A percentile compares a stretch with the other conserved stretches of the same genome.
These are phyloP conservation scores for Globisporangium apiculatum DNA, from an alignment of 352 stramenopile genomes.

Conservation along the genomic window DNA sequence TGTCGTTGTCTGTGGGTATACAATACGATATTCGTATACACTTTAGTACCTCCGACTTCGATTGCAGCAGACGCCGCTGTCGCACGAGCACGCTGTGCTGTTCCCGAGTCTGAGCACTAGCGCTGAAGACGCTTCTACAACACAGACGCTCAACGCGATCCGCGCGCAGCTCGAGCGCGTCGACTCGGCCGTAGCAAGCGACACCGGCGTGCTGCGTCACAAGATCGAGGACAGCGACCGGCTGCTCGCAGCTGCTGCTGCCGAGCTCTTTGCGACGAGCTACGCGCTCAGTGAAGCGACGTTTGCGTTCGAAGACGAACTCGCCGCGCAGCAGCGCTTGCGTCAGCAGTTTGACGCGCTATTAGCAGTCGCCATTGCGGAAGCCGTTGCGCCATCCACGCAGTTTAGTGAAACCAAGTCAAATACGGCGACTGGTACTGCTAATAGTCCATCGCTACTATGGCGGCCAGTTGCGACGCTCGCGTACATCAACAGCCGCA, in stretches of 20 bases:
- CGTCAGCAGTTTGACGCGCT: slow-evolving; percentile 40
- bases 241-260: slow-evolving; percentile 41
- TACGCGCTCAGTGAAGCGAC: slow-evolving; percentile 56
- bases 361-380: slow-evolving; percentile 31
- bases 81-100: slow-evolving; percentile 54
- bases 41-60: slow-evolving; percentile 73
- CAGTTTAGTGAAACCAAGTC: neutral
- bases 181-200: slow-evolving; percentile 58
- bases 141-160: slow-evolving; percentile 46
- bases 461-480: slow-evolving; percentile 32
- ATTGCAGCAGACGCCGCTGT: slow-evolving; percentile 51
- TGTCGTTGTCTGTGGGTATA: neutral
- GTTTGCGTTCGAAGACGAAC: slow-evolving; percentile 56
- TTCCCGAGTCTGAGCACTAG: slow-evolving; percentile 49
- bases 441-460: neutral
- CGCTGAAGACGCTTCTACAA: slow-evolving; percentile 23
- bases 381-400: slow-evolving; percentile 30
- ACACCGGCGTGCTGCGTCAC: slow-evolving; percentile 56
- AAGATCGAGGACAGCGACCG: slow-evolving; percentile 76
- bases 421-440: neutral
- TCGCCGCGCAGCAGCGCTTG: slow-evolving; percentile 31
- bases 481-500: slow-evolving; percentile 54
- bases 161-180: slow-evolving; percentile 51
- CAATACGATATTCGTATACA: too few relatives aligned
- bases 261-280: slow-evolving; percentile 39